These are phyloP conservation scores for Coemansia pectinata DNA, from an alignment of 192 early-diverging fungal species.

Conservation along the genomic window DNA sequence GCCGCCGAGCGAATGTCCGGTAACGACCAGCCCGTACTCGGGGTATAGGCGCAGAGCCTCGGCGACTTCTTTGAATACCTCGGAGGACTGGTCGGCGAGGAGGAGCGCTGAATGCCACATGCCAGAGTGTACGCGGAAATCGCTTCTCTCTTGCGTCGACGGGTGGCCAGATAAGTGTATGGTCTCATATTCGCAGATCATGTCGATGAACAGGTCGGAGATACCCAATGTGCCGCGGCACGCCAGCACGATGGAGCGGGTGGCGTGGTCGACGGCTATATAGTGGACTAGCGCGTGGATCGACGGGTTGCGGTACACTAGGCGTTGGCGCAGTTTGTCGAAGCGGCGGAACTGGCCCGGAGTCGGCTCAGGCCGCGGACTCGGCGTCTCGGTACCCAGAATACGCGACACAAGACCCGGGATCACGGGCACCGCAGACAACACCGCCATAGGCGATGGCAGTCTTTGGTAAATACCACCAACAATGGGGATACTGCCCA, in stretches of 20 bases:
- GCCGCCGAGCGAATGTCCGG: constrained; percentile 87
- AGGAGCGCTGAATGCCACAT: constrained; percentile 82
- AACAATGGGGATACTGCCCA: constrained; percentile 36
- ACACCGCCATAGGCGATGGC: constrained; percentile 30
- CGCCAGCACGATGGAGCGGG: constrained; percentile 73
- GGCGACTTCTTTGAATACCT: constrained; percentile 71
- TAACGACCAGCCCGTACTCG: constrained; percentile 79
- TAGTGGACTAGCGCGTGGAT: constrained; percentile 77
- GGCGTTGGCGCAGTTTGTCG: constrained; percentile 40
- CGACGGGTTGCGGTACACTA: constrained; percentile 57
- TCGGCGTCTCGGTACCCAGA: not conserved
- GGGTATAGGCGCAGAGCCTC: constrained; percentile 71
- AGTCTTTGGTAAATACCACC: constrained; percentile 26
- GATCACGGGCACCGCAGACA: constrained; percentile 25
- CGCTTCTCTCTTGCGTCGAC: not conserved
- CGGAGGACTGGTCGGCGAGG: constrained; percentile 64
- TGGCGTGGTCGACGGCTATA: constrained; percentile 80
- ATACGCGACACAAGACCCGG: constrained; percentile 37
- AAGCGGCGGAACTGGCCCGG: constrained; percentile 40
- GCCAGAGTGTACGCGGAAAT: constrained; percentile 74
- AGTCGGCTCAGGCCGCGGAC: constrained; percentile 17
- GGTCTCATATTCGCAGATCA: constrained; percentile 72
- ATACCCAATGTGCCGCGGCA: constrained; percentile 87
- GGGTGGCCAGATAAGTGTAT: constrained; percentile 26
- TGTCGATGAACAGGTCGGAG: constrained; percentile 85